Evolutionary conservation across 1,284 basidiomycete genomes (phyloP).

Genomic region (Athelia sp.): DNA sequence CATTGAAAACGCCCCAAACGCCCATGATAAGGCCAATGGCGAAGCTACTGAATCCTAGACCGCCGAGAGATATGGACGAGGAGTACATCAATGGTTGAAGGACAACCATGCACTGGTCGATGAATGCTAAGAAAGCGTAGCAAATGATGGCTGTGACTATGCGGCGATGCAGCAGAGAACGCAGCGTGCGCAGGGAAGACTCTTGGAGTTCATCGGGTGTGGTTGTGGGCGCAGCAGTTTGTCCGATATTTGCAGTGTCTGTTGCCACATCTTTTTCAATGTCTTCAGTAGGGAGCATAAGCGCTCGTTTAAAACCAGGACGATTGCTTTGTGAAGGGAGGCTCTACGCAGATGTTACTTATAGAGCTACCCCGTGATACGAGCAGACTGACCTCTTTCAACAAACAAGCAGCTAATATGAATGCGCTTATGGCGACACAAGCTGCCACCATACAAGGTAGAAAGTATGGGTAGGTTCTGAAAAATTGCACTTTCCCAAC

Average conservation of each 20-base stretch:
- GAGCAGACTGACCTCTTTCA: constrained; percentile 28
- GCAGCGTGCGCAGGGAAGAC: constrained; percentile 1
- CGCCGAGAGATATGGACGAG: constrained; percentile 29
- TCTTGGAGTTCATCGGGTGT: neutral
- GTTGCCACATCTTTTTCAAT: too few relatives aligned
- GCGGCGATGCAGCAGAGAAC: constrained; percentile 25
- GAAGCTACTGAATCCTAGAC: constrained; percentile 29
- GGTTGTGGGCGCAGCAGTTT: neutral
- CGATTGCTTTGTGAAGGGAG: too few relatives aligned
- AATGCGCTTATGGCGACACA: constrained; percentile 22
- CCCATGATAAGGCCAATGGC: constrained; percentile 30
- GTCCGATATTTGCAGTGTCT: too few relatives aligned
- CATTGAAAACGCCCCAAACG: constrained; percentile 26
- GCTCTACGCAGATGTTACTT: too few relatives aligned
- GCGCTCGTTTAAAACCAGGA: too few relatives aligned
- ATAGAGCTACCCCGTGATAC: too few relatives aligned
- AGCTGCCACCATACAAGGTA: constrained; percentile 32
- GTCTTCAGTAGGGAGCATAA: too few relatives aligned
- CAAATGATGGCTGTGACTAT: constrained; percentile 32
- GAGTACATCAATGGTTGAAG: constrained; percentile 36
- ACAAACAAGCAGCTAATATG: constrained; percentile 18
- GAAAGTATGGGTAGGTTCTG: constrained; percentile 33
- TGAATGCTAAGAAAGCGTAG: constrained; percentile 31
- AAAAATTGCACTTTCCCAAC: constrained; percentile 28
- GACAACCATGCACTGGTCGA: constrained; percentile 28